These are phyloP conservation scores for Obelidium mucronatum DNA, from an alignment of 192 early-diverging fungal genomes.

Conservation along the genomic window DNA sequence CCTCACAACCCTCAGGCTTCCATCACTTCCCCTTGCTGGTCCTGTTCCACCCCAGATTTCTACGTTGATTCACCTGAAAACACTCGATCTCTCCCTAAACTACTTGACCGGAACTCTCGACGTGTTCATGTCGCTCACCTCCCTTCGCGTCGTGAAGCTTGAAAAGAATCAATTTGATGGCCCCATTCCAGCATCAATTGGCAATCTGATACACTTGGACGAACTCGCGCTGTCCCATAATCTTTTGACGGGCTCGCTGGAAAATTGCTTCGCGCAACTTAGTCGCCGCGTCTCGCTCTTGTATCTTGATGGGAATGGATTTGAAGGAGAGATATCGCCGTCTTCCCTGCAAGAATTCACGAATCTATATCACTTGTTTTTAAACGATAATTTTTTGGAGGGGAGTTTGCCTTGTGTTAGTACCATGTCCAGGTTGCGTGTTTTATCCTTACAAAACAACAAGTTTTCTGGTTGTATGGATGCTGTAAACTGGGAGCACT, in stretches of 20 bases:
- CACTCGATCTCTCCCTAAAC: not conserved
- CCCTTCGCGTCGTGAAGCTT: not conserved
- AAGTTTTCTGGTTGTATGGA: not conserved
- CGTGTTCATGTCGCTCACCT: not conserved
- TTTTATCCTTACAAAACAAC: not conserved
- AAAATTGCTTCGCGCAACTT: no score
- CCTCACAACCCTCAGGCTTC: not conserved
- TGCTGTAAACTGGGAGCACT: not conserved
- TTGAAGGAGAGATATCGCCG: not conserved
- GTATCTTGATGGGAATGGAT: not conserved
- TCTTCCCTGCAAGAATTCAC: not conserved
- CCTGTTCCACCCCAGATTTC: not conserved
- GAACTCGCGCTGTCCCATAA: not conserved
- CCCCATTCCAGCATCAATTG: not conserved
- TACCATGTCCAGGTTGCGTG: not conserved
- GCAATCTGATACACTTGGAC: not conserved
- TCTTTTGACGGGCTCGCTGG: not conserved
- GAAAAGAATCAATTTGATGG: not conserved
- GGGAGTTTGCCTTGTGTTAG: not conserved
- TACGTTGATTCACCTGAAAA: not conserved
- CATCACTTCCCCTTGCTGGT: not conserved
- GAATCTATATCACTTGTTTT: slow-evolving; percentile 4
- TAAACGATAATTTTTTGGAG: not conserved
- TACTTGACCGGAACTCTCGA: not conserved
- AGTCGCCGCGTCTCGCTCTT: not conserved